A percentile compares a stretch with the other conserved stretches of the same genome.
These are phyloP conservation scores for Usnea hakonensis DNA, from an alignment of 495 filamentous ascomycete genomes.

Conservation along the genomic window DNA sequence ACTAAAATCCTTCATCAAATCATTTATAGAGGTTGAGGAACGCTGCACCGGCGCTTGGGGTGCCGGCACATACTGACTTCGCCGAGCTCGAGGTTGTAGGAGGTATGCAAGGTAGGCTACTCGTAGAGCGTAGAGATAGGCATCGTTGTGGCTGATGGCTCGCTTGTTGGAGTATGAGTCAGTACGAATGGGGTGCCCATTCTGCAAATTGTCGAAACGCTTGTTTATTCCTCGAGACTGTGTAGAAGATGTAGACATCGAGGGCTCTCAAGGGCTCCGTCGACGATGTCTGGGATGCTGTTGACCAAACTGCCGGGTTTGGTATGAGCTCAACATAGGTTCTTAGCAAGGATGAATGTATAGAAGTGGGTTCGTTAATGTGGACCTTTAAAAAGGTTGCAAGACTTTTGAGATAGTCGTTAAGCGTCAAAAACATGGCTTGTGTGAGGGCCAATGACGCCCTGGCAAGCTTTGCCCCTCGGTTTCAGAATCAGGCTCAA, in stretches of 20 bases:
- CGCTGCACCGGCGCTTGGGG: slow-evolving; percentile 54
- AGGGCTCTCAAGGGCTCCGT: slow-evolving; percentile 14
- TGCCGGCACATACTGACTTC: slow-evolving; percentile 70
- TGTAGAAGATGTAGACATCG: slow-evolving; percentile 49
- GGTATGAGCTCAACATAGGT: slow-evolving; percentile 10
- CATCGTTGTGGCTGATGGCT: slow-evolving; percentile 57
- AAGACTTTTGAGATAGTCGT: not conserved
- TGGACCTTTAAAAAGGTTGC: not conserved
- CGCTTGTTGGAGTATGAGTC: slow-evolving; percentile 44
- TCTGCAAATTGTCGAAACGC: slow-evolving; percentile 50
- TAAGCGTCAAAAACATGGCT: slow-evolving; percentile 3
- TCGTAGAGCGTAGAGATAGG: slow-evolving; percentile 82
- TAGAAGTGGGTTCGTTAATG: not conserved
- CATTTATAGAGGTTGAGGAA: slow-evolving; percentile 62
- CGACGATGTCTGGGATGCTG: slow-evolving; percentile 8
- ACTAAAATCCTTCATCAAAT: slow-evolving; percentile 67
- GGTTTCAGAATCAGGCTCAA: not conserved
- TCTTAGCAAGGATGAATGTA: not conserved
- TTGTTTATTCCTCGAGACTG: slow-evolving; percentile 48
- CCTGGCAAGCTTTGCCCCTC: too few relatives aligned
- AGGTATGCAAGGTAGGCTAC: slow-evolving; percentile 90
- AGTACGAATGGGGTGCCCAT: slow-evolving; percentile 44
- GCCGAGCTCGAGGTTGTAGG: slow-evolving; percentile 79
- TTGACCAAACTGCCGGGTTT: slow-evolving; percentile 7
- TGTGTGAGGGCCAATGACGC: not conserved